Evolutionary conservation across 169 alveolate species (phyloP).

Genomic region (Eimeria acervulina): DNA sequence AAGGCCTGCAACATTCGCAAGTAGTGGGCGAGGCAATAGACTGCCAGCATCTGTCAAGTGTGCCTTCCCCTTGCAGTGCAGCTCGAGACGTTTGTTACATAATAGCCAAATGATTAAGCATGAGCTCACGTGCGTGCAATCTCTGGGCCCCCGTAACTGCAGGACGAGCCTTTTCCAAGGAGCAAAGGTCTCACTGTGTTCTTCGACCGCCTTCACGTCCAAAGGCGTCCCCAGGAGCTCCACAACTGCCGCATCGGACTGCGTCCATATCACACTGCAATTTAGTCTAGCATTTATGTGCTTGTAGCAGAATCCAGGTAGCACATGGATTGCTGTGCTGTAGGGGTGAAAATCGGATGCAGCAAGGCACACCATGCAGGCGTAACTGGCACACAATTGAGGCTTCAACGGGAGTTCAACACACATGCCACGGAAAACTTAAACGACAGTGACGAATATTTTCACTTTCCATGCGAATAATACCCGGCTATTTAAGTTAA

Average conservation of each 20-base stretch:
- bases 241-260: conserved; percentile 31
- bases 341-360: background rate
- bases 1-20: conserved; percentile 14
- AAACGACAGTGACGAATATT: background rate
- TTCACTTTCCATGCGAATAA: no score
- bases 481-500: background rate
- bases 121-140: conserved; percentile 1
- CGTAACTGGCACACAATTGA: background rate
- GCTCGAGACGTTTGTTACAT: background rate
- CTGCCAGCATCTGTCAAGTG: background rate
- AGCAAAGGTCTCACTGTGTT: conserved; percentile 68
- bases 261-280: background rate
- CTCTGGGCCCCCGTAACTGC: conserved; percentile 42
- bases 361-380: background rate
- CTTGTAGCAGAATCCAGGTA: background rate
- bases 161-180: conserved; percentile 75
- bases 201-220: conserved; percentile 64
- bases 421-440: background rate
- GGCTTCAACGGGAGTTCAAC: background rate
- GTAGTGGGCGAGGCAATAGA: background rate
- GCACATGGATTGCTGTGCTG: background rate
- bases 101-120: background rate
- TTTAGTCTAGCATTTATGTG: background rate
- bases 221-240: conserved; percentile 56
- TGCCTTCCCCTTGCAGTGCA: background rate